These are phyloP conservation scores for Hemileccinum impolitum DNA, from an alignment of 768 basidiomycete species.

Conservation along the genomic window DNA sequence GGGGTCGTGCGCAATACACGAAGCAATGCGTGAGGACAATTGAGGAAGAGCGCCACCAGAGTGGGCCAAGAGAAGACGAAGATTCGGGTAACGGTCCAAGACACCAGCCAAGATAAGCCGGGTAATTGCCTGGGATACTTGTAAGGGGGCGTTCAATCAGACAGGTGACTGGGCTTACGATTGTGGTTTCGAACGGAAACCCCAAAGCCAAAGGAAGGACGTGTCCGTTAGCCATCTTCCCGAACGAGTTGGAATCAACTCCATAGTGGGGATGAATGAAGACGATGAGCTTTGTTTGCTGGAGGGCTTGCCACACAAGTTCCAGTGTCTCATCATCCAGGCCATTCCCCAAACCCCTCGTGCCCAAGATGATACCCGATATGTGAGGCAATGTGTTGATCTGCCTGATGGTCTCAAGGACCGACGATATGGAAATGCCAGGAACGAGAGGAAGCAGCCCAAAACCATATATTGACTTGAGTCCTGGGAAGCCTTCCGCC, in stretches of 20 bases:
- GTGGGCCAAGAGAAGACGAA: slow-evolving; percentile 80
- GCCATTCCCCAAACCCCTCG: slow-evolving; percentile 71
- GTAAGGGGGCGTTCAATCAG: slow-evolving; percentile 10
- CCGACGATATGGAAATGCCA: slow-evolving; percentile 47
- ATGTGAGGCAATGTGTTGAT: slow-evolving; percentile 64
- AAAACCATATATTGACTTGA: slow-evolving; percentile 77
- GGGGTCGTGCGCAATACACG: slow-evolving; percentile 85
- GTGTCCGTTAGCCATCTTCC: slow-evolving; percentile 77
- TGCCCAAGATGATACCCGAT: slow-evolving; percentile 79
- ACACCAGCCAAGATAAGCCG: slow-evolving; percentile 79
- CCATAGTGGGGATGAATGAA: slow-evolving; percentile 90
- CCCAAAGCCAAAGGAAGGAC: slow-evolving; percentile 84
- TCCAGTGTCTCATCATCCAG: slow-evolving; percentile 78
- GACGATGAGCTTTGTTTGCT: slow-evolving; percentile 63
- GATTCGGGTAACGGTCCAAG: slow-evolving; percentile 72
- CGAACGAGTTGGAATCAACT: slow-evolving; percentile 70
- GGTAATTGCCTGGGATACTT: slow-evolving; percentile 53
- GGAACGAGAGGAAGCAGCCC: slow-evolving; percentile 83
- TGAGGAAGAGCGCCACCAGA: slow-evolving; percentile 84
- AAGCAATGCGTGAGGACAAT: slow-evolving; percentile 79
- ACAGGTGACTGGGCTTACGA: slow-evolving; percentile 43
- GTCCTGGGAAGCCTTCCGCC: slow-evolving; percentile 26
- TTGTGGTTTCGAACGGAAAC: slow-evolving; percentile 89
- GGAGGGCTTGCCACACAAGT: slow-evolving; percentile 78
- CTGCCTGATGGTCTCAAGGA: slow-evolving; percentile 66